A percentile compares a stretch with the other conserved stretches of the same genome.
These are phyloP conservation scores for Aechmea fasciata DNA, from an alignment of 176 grass and related monocot species.

Conservation along the genomic window DNA sequence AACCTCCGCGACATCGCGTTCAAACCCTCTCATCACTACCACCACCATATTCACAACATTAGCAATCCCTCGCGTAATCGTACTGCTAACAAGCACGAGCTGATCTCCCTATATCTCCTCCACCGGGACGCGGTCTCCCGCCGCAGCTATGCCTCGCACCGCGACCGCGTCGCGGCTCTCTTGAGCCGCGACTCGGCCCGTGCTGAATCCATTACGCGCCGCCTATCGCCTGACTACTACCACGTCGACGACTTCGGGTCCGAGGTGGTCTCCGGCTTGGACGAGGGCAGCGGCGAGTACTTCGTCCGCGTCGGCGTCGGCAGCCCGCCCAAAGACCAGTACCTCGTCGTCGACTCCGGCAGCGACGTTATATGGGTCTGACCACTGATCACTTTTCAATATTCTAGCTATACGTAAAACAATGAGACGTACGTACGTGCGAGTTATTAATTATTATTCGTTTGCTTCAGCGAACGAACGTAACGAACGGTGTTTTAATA, in stretches of 20 bases:
- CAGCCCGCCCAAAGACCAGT: constrained; percentile 56
- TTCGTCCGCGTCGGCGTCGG: constrained; percentile 78
- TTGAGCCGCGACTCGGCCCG: constrained; percentile 33
- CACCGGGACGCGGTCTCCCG: constrained; percentile 50
- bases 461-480: no score
- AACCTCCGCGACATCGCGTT: constrained; percentile 23
- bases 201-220: constrained; percentile 15
- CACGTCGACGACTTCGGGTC: constrained; percentile 36
- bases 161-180: constrained; percentile 19
- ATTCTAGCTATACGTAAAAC: no score
- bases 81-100: background rate
- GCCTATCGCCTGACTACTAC: constrained; percentile 35
- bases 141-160: constrained; percentile 24
- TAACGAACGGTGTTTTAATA: no score
- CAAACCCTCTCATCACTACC: background rate
- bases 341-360: constrained; percentile 83
- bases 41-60: background rate
- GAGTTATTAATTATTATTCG: no score
- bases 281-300: constrained; percentile 83
- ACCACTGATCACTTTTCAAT: no score
- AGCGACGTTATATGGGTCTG: constrained; percentile 89
- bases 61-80: background rate
- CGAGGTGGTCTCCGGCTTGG: constrained; percentile 66
- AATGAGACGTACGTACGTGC: no score
- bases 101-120: constrained; percentile 37